Conservation (phyloP, 139 green algal species). For the Coccomyxa sp. region DNA sequence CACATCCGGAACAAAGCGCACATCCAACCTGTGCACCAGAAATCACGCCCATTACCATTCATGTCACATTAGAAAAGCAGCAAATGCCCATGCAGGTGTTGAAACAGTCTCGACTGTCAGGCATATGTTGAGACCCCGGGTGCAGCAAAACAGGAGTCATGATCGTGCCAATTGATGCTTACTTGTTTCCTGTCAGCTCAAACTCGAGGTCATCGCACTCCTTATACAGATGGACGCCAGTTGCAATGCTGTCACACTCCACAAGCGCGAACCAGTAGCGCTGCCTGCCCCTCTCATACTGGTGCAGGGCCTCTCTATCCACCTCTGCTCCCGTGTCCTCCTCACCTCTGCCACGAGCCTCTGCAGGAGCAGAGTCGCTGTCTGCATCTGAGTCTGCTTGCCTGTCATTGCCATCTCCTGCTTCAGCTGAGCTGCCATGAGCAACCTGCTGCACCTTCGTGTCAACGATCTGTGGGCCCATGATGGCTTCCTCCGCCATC, state of each 20-base stretch:
- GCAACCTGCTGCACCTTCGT: neutral
- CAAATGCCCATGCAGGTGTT: too few relatives aligned
- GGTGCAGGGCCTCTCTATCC: conserved; percentile 56
- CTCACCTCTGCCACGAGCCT: conserved; percentile 17
- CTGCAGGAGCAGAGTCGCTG: conserved; percentile 15
- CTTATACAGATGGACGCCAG: conserved; percentile 71
- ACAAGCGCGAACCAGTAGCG: conserved; percentile 81
- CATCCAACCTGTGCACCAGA: conserved; percentile 67
- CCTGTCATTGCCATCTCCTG: neutral
- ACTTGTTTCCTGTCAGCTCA: conserved; percentile 54
- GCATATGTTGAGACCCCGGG: neutral
- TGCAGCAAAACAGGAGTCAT: neutral
- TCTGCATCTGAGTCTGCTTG: neutral
- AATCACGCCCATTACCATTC: neutral
- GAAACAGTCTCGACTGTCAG: too few relatives aligned
- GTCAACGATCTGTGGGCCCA: conserved; percentile 57
- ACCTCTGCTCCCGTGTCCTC: conserved; percentile 25
- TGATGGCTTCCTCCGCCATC: conserved; percentile 78
- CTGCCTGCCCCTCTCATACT: conserved; percentile 82
- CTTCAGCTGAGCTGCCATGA: neutral
- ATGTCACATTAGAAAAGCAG: neutral
- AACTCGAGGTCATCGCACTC: conserved; percentile 79
- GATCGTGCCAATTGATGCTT: neutral
- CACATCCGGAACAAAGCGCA: conserved; percentile 88
- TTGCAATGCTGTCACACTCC: conserved; percentile 66